Base-by-base conservation (phyloP, 768 basidiomycete species). In the Mrakia frigida region DNA sequence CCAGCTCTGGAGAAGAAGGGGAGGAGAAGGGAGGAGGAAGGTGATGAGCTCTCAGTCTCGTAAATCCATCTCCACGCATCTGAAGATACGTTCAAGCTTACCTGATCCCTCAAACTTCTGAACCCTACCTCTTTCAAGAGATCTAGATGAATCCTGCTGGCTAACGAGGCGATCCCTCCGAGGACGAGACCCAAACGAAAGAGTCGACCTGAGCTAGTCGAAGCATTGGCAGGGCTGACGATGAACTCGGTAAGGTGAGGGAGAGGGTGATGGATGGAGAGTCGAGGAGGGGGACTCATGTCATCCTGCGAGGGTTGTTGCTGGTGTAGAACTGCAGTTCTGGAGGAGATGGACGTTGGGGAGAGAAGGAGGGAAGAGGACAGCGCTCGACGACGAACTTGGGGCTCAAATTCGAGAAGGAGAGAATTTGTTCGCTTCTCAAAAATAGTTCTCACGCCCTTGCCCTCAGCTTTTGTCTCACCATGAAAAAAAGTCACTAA, bases 181-280 rank as follows among this genome's bases (percentile, higher is more conserved):
- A 68, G 6, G 37, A 68, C 35, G 35, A 68, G 35, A 14, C 37
- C 18, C 37, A 39, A 10, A 23, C 37, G 37, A 25, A 39, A 10
- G 39, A 68, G 65, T 39, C 65, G 65, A 35, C 37, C 23, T 35
- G 35, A 25, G 18, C 25, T 25, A 2, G 39, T 25, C 39, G 65
- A 39, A 18, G 9, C 21, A 16, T 11, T 13, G 14, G 4, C 6
- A 21, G 65, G 65, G n/a, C 35, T 39, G 35, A 68, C 35, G 35
- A 14, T 39, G 39, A 68, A 68, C 65, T 68, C 65, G 65, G 65
- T 68, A 18, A 68, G 18, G 35, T 68, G 35, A 68, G 65, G 65
- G 21, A 68, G 65, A 13, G 65, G 65, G 39, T 68, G 65, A 11
- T 25, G 65, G 25, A 68, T 35, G 35, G 65, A 39, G 65, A 68